Conservation (phyloP, 2,329 filamentous ascomycete genomes). For the Aspergillus flavus region DNA sequence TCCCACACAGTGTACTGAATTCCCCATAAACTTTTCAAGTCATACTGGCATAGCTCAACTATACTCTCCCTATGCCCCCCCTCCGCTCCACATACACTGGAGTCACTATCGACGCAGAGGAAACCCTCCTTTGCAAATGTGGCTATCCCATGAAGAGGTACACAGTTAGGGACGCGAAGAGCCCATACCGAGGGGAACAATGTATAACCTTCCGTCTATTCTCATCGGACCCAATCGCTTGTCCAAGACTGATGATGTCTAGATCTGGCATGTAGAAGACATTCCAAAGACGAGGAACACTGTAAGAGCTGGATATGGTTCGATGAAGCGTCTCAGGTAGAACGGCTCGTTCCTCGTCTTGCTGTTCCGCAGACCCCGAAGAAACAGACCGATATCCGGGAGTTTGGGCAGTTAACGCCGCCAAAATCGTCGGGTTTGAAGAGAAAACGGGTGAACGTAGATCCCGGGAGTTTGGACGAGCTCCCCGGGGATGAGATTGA, state of each 20-base stretch:
- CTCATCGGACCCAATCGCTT: too few species aligned
- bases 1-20: fast-evolving
- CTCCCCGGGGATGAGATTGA: background rate
- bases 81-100: background rate
- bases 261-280: background rate
- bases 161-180: background rate
- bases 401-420: background rate
- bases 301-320: background rate
- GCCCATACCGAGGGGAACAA: background rate
- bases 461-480: background rate
- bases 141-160: background rate
- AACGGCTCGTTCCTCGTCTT: background rate
- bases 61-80: background rate
- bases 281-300: background rate
- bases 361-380: background rate
- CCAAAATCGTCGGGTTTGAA: background rate
- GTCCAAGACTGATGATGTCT: background rate
- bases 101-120: background rate
- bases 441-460: background rate
- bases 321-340: background rate
- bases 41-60: background rate
- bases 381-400: background rate
- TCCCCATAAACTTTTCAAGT: background rate
- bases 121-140: background rate
- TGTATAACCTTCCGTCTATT: background rate